Percentiles rank a stretch among this genome's conserved stretches.
These are phyloP conservation scores for Rhizodiscina lignyota DNA, from an alignment of 495 filamentous ascomycete genomes.

Conservation along the genomic window DNA sequence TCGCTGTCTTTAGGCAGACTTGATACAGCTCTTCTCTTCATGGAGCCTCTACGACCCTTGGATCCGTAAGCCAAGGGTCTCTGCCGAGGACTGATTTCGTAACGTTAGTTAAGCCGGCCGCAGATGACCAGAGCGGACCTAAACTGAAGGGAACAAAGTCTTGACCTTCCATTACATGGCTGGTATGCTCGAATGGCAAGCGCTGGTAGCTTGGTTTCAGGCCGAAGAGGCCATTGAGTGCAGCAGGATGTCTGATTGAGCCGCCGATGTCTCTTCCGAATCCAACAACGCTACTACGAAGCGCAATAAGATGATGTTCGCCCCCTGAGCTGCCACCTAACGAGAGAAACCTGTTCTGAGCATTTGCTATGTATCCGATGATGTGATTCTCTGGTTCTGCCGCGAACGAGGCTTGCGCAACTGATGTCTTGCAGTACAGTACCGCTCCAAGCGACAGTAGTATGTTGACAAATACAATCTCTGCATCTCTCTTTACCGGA, in stretches of 20 bases:
- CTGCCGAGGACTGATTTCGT: slow-evolving; percentile 36
- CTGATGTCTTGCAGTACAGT: slow-evolving; percentile 49
- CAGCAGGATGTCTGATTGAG: slow-evolving; percentile 31
- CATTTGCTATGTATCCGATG: slow-evolving; percentile 21
- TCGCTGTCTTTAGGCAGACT: slow-evolving; percentile 23
- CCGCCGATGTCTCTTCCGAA: slow-evolving; percentile 28
- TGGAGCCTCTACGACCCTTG: slow-evolving; percentile 40
- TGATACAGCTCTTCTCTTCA: slow-evolving; percentile 40
- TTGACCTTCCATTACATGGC: slow-evolving; percentile 42
- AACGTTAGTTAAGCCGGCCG: slow-evolving; percentile 31
- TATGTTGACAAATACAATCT: slow-evolving; percentile 23
- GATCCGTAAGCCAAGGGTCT: slow-evolving; percentile 49
- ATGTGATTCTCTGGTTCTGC: slow-evolving; percentile 39
- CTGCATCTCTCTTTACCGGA: slow-evolving; percentile 17
- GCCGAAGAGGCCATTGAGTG: slow-evolving; percentile 29
- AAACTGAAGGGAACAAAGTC: slow-evolving; percentile 38
- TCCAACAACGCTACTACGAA: slow-evolving; percentile 18
- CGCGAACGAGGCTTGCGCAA: slow-evolving; percentile 42
- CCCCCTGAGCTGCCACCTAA: slow-evolving; percentile 20
- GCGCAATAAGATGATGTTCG: slow-evolving; percentile 22
- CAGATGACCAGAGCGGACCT: slow-evolving; percentile 35
- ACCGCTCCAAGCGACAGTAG: slow-evolving; percentile 42
- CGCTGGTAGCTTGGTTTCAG: slow-evolving; percentile 25
- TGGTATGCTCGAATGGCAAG: slow-evolving; percentile 32
- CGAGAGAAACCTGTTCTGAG: slow-evolving; percentile 19